phyloP scores from a whole-genome alignment of 495 filamentous ascomycete species.

The Cercophora newfieldiana region DNA sequence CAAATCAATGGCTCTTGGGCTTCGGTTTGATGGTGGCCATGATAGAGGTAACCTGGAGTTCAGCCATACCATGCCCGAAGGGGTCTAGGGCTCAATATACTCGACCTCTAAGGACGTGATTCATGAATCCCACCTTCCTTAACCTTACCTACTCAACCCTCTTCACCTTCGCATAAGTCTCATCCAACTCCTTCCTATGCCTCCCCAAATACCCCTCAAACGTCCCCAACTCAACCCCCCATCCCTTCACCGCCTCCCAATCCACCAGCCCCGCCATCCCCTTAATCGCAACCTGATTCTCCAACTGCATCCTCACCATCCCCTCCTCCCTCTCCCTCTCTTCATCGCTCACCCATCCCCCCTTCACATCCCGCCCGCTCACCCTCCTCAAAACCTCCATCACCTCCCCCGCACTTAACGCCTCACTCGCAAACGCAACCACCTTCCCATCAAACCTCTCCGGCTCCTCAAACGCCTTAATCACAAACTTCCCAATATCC shows the following conservation, averaged over 20 bases:
- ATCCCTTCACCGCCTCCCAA: conserved; percentile 37
- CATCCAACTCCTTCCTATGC: conserved; percentile 33
- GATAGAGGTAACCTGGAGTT: no score
- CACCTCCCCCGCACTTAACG: conserved; percentile 33
- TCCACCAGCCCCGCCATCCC: conserved; percentile 38
- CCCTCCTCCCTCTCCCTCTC: conserved; percentile 38
- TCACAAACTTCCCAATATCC: conserved; percentile 51
- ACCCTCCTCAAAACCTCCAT: conserved; percentile 33
- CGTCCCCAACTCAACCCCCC: conserved; percentile 31
- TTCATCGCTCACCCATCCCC: conserved; percentile 35
- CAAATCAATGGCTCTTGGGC: no score
- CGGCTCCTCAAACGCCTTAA: conserved; percentile 45
- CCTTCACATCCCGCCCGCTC: conserved; percentile 36
- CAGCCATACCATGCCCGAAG: no score
- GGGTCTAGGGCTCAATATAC: no score
- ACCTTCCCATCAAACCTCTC: conserved; percentile 38
- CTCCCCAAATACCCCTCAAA: conserved; percentile 43
- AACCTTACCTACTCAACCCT: not conserved
- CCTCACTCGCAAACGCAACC: conserved; percentile 44
- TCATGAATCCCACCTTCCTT: not conserved
- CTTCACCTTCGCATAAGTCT: conserved; percentile 24
- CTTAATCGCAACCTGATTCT: conserved; percentile 21
- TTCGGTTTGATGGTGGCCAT: no score
- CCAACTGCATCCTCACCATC: conserved; percentile 29
- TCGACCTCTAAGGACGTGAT: no score